phyloP scores from a whole-genome alignment of 2,329 filamentous ascomycete genomes.

The Helotiales sp. region DNA sequence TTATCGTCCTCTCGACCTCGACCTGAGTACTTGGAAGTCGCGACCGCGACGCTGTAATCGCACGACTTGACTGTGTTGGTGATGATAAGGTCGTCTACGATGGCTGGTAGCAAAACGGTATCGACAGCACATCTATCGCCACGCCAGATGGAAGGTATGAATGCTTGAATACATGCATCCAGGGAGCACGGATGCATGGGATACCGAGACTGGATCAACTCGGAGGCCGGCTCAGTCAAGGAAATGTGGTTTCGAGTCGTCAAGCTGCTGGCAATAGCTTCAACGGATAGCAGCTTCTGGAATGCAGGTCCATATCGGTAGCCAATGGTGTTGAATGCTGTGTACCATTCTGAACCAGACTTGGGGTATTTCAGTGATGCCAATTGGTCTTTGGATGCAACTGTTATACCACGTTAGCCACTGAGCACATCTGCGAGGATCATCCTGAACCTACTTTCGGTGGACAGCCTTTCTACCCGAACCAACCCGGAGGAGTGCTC shows the following conservation, averaged over 20 bases:
- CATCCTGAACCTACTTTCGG: no score
- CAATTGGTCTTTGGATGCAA: not conserved
- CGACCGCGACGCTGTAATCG: constrained; percentile 1
- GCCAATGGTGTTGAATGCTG: not conserved
- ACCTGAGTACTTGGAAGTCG: constrained; percentile 16
- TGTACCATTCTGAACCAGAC: not conserved
- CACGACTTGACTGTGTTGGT: not conserved
- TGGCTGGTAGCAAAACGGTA: constrained; percentile 21
- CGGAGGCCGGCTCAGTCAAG: constrained; percentile 1
- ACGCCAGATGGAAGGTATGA: not conserved
- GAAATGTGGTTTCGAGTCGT: constrained; percentile 1
- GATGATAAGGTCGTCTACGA: constrained; percentile 28
- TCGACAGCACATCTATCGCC: constrained; percentile 12
- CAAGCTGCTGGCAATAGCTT: not conserved
- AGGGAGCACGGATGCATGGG: constrained; percentile 19
- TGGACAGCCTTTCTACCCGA: no score
- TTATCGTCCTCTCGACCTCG: constrained; percentile 18
- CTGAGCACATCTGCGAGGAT: no score
- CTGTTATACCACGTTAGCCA: no score
- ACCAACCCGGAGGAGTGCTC: not conserved
- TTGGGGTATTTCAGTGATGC: not conserved
- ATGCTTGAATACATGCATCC: constrained; percentile 17
- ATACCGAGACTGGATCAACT: constrained; percentile 12
- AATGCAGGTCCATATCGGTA: not conserved
- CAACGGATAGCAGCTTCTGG: constrained; percentile 1